These are phyloP conservation scores for Plasmopara muralis DNA, from an alignment of 352 stramenopile species.

Conservation along the genomic window DNA sequence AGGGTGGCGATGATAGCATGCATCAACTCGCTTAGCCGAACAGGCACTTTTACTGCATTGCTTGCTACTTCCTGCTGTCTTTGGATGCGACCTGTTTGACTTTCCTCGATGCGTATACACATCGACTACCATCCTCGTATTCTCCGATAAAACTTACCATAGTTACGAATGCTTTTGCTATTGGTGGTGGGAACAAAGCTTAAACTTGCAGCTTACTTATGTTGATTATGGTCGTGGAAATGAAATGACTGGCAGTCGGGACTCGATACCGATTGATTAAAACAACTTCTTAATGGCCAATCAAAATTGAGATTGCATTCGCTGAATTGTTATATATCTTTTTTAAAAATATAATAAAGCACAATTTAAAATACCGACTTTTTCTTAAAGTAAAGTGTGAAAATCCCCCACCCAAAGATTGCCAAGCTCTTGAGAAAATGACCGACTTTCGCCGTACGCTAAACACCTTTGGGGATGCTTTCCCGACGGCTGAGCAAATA, in stretches of 20 bases:
- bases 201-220: slow-evolving; percentile 38
- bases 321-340: too few species aligned
- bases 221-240: slow-evolving; percentile 59
- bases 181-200: slow-evolving; percentile 71
- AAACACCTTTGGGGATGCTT: slow-evolving; percentile 70
- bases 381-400: slow-evolving; percentile 3
- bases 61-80: background rate
- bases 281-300: slow-evolving; percentile 12
- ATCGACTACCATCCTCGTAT: slow-evolving; percentile 7
- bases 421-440: slow-evolving; percentile 28
- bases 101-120: background rate
- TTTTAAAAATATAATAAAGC: background rate
- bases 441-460: slow-evolving; percentile 78
- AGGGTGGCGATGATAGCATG: background rate
- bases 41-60: too few species aligned
- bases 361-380: background rate
- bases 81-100: background rate
- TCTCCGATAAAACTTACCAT: slow-evolving; percentile 46
- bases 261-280: slow-evolving; percentile 18
- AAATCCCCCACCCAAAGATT: slow-evolving; percentile 27
- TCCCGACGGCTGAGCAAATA: slow-evolving; percentile 45
- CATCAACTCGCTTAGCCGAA: too few species aligned
- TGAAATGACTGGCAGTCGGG: slow-evolving; percentile 83
- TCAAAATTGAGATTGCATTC: too few species aligned
- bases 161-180: slow-evolving; percentile 84